These are phyloP conservation scores for Artemisia princeps DNA, from an alignment of 140 eudicot genomes.

Conservation along the genomic window DNA sequence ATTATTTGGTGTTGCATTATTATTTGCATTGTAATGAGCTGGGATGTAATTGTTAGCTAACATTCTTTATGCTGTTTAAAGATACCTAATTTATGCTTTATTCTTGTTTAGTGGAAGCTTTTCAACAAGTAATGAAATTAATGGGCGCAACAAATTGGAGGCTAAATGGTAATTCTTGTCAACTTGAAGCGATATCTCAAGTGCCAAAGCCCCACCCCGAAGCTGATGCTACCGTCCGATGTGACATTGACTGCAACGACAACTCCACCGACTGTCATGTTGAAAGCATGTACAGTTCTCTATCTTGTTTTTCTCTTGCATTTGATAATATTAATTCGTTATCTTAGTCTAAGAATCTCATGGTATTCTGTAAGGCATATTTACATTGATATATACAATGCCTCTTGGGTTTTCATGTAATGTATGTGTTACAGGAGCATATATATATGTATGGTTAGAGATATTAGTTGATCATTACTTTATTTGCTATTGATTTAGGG, in stretches of 20 bases:
- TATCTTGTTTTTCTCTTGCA: conserved; percentile 5
- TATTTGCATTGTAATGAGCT: background rate
- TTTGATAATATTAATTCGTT: background rate
- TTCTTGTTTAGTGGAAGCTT: conserved; percentile 44
- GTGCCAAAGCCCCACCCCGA: conserved; percentile 29
- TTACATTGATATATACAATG: too few species aligned
- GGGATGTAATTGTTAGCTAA: too few species aligned
- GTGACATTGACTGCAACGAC: conserved; percentile 43
- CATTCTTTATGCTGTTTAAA: background rate
- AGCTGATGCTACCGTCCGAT: conserved; percentile 40
- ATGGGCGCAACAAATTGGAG: conserved; percentile 73
- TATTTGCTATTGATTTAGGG: too few species aligned
- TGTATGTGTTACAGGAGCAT: too few species aligned
- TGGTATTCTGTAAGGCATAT: too few species aligned
- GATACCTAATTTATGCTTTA: background rate
- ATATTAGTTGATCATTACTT: too few species aligned
- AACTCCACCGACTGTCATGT: conserved; percentile 50
- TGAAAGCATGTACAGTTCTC: conserved; percentile 43
- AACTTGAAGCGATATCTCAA: conserved; percentile 42
- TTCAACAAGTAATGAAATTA: conserved; percentile 41
- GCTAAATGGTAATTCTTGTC: conserved; percentile 49
- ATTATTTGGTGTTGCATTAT: too few species aligned
- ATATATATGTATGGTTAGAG: too few species aligned
- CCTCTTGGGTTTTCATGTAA: too few species aligned
- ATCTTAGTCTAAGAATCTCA: too few species aligned